Conservation (phyloP, 108 stramenopile species). For the Nannochloropsis gaditana region DNA sequence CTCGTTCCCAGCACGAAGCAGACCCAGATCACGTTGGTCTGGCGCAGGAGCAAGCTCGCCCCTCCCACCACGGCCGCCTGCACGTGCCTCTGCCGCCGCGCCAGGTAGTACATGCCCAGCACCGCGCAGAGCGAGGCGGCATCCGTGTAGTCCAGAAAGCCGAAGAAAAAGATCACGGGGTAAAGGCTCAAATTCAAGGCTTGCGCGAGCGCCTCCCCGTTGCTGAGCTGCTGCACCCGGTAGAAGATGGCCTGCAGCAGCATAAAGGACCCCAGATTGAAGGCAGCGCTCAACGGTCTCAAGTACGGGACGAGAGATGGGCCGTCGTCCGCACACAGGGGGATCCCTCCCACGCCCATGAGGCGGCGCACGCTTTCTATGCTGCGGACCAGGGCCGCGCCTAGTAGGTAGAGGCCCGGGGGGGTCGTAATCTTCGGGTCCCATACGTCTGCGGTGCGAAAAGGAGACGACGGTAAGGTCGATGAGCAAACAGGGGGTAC, state of each 20-base stretch:
- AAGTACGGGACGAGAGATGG: slow-evolving; percentile 1
- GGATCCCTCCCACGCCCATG: neutral
- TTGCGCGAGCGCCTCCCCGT: slow-evolving; percentile 31
- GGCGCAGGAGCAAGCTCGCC: slow-evolving; percentile 35
- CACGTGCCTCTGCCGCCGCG: slow-evolving; percentile 10
- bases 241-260: slow-evolving; percentile 30
- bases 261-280: slow-evolving; percentile 23
- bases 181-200: slow-evolving; percentile 35
- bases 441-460: slow-evolving; percentile 19
- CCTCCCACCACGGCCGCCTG: slow-evolving; percentile 8
- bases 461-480: neutral
- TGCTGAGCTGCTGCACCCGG: neutral
- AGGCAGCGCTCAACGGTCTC: slow-evolving; percentile 31
- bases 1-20: slow-evolving; percentile 34
- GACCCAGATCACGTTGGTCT: slow-evolving; percentile 44
- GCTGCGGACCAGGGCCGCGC: slow-evolving; percentile 10
- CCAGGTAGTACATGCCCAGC: slow-evolving; percentile 30
- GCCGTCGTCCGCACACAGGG: no score
- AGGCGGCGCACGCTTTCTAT: neutral
- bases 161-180: slow-evolving; percentile 36
- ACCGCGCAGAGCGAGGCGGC: slow-evolving; percentile 33
- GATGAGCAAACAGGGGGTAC: no score
- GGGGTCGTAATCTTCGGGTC: slow-evolving; percentile 46
- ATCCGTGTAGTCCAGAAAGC: slow-evolving; percentile 43
- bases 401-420: slow-evolving; percentile 36